Evolutionary conservation across 495 filamentous ascomycete species (phyloP).

Genomic region (Penicillium ochrochloron): DNA sequence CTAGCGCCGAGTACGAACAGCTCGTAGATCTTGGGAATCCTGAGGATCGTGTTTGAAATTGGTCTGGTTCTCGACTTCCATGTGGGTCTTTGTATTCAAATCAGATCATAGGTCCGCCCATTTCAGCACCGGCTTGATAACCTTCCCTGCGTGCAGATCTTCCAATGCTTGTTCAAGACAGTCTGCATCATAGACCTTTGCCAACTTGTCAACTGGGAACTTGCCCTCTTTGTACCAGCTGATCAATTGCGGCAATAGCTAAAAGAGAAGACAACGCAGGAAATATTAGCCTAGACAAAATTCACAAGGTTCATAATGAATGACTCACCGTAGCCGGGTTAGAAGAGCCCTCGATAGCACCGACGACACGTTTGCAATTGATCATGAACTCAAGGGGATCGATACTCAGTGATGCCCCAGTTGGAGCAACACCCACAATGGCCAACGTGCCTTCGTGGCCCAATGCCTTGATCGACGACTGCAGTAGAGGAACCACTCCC

Average conservation of each 20-base stretch:
- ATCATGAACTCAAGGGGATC: constrained; percentile 33
- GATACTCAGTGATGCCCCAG: constrained; percentile 35
- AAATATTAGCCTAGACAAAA: background rate
- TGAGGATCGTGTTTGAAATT: background rate
- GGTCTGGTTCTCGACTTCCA: background rate
- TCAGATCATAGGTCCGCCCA: constrained; percentile 19
- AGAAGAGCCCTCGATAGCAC: constrained; percentile 36
- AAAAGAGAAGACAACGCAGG: background rate
- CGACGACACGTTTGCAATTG: constrained; percentile 34
- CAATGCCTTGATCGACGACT: constrained; percentile 38
- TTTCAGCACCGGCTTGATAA: constrained; percentile 31
- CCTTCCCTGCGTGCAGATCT: constrained; percentile 41
- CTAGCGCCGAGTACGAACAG: background rate
- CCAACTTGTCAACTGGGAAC: constrained; percentile 47
- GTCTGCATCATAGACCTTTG: constrained; percentile 36
- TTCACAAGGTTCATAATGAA: background rate
- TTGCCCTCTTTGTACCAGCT: constrained; percentile 44
- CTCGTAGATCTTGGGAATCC: background rate
- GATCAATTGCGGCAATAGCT: constrained; percentile 42
- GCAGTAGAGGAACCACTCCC: constrained; percentile 38
- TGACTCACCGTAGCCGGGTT: constrained; percentile 32
- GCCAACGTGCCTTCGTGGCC: constrained; percentile 43
- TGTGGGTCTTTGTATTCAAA: background rate
- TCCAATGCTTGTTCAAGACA: constrained; percentile 36
- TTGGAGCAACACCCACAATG: constrained; percentile 49